Conservation (phyloP, 129 eudicot genomes). For the Kitagawia praeruptora region DNA sequence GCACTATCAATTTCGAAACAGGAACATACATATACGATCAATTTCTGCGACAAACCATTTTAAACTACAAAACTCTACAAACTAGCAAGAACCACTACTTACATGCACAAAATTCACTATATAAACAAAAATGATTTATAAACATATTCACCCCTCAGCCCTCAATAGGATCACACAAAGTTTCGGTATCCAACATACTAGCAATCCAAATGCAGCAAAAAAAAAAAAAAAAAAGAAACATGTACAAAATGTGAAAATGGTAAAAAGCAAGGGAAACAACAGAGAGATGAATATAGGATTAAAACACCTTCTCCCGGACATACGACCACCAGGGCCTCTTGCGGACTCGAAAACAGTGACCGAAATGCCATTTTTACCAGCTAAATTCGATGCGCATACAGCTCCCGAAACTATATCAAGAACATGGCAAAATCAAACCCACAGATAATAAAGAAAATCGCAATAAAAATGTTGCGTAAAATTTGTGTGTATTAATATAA, state of each 20-base stretch:
- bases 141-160: neutral
- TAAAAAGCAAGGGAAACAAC: neutral
- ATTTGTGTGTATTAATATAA: neutral
- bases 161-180: neutral
- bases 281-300: neutral
- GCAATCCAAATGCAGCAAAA: neutral
- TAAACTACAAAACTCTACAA: neutral
- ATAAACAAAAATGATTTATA: too few species aligned
- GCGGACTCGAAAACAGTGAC: conserved; percentile 83
- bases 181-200: too few species aligned
- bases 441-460: neutral
- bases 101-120: neutral
- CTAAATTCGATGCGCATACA: conserved; percentile 75
- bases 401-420: conserved; percentile 80
- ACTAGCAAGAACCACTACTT: neutral
- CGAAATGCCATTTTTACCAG: conserved; percentile 54
- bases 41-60: neutral
- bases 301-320: conserved; percentile 81
- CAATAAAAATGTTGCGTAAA: neutral
- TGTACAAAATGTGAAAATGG: neutral
- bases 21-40: neutral
- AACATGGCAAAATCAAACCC: neutral
- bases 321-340: conserved; percentile 96
- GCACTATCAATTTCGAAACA: neutral
- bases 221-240: neutral